Conservation (phyloP, 192 early-diverging fungal species). For the Helicostylum pulchrum region DNA sequence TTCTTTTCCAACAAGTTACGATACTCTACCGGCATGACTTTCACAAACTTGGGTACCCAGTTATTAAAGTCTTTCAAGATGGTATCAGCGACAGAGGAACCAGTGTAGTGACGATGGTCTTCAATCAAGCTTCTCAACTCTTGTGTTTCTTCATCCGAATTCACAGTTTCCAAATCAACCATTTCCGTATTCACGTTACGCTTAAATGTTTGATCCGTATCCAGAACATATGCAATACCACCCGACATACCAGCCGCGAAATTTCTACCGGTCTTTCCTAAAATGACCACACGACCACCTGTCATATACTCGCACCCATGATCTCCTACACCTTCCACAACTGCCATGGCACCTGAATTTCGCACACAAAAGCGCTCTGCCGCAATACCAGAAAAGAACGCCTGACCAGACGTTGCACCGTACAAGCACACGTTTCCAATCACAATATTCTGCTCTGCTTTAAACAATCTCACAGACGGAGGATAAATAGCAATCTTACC, state of each 20-base stretch:
- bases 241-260: constrained; percentile 99
- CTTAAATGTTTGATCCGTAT: constrained; percentile 60
- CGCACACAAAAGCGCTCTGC: constrained; percentile 97
- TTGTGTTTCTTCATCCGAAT: constrained; percentile 68
- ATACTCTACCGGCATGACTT: constrained; percentile 94
- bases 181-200: constrained; percentile 86
- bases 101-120: constrained; percentile 80
- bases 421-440: constrained; percentile 98
- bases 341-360: constrained; percentile 95
- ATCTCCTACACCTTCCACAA: constrained; percentile 96
- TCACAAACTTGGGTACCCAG: constrained; percentile 79
- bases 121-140: constrained; percentile 76
- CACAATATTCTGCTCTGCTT: constrained; percentile 85
- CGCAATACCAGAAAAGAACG: constrained; percentile 91
- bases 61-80: constrained; percentile 69
- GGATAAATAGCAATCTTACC: constrained; percentile 88
- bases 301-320: constrained; percentile 99
- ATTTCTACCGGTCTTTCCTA: constrained; percentile 90
- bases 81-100: constrained; percentile 70
- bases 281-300: constrained; percentile 87
- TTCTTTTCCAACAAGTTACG: constrained; percentile 71
- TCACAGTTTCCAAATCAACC: constrained; percentile 82
- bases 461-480: constrained; percentile 75
- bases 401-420: constrained; percentile 89
- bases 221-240: constrained; percentile 93